Conservation (phyloP, 2,329 filamentous ascomycete species). For the Catunica adiposa region DNA sequence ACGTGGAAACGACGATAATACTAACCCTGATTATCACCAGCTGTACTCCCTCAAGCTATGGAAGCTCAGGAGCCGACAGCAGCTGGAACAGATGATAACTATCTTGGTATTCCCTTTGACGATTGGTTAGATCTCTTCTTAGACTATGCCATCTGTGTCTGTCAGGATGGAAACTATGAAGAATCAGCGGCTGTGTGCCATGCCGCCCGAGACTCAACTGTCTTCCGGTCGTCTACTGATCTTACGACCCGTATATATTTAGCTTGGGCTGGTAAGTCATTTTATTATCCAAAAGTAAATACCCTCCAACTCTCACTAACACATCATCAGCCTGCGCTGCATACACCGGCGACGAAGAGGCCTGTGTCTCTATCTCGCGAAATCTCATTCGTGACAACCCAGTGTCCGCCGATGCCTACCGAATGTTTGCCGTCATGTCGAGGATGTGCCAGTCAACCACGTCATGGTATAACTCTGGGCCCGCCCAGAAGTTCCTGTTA, state of each 20-base stretch:
- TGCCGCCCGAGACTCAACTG: conserved; percentile 60
- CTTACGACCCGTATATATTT: conserved; percentile 59
- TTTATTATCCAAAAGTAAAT: neutral
- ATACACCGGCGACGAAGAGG: conserved; percentile 61
- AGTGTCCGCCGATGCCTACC: conserved; percentile 66
- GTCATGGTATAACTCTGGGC: conserved; percentile 62
- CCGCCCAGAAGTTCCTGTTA: conserved; percentile 78
- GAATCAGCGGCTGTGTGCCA: conserved; percentile 70
- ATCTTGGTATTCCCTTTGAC: conserved; percentile 65
- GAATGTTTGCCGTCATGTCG: conserved; percentile 66
- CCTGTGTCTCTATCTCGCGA: conserved; percentile 54
- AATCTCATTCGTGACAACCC: conserved; percentile 73
- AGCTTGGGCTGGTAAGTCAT: conserved; percentile 50
- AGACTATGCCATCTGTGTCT: conserved; percentile 66
- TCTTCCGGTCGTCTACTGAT: conserved; percentile 58
- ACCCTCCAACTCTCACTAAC: neutral
- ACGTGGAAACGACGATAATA: neutral
- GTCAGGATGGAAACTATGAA: conserved; percentile 46
- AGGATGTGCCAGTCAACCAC: conserved; percentile 56
- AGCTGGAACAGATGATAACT: conserved; percentile 24
- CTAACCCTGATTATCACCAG: conserved; percentile 3
- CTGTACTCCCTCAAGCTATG: conserved; percentile 15
- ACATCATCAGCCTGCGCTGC: conserved; percentile 54
- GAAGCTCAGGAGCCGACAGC: neutral
- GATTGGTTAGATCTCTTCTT: conserved; percentile 84